Evolutionary conservation across 345 rosid genomes (phyloP).

Genomic region (Eucalyptus polyanthemos): DNA sequence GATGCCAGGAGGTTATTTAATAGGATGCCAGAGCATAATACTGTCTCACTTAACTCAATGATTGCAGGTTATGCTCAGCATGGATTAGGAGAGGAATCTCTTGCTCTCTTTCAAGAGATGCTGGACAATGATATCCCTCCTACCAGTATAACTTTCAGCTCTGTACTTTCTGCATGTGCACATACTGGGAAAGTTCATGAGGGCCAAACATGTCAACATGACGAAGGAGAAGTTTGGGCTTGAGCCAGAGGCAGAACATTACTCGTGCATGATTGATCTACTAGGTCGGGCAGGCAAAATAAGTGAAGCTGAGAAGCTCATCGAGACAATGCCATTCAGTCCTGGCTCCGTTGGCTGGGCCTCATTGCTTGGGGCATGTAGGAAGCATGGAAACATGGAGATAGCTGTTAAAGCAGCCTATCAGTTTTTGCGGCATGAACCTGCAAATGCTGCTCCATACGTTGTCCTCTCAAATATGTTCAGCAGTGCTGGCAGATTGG

Average conservation of each 20-base stretch:
- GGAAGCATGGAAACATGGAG: conserved; percentile 54
- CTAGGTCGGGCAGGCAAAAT: conserved; percentile 78
- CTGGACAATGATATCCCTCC: conserved; percentile 40
- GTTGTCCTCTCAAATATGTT: conserved; percentile 82
- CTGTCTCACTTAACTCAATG: conserved; percentile 65
- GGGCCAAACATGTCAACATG: conserved; percentile 44
- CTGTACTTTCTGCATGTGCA: conserved; percentile 83
- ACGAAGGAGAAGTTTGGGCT: conserved; percentile 58
- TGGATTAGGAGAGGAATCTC: conserved; percentile 46
- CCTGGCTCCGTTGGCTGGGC: conserved; percentile 68
- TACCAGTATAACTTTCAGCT: conserved; percentile 60
- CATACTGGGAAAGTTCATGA: conserved; percentile 66
- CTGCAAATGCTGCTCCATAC: conserved; percentile 71
- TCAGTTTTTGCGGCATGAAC: conserved; percentile 46
- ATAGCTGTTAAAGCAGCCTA: conserved; percentile 67
- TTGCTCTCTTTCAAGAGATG: conserved; percentile 53
- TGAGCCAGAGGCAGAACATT: conserved; percentile 82
- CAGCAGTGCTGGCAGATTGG: conserved; percentile 54
- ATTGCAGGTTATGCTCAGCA: conserved; percentile 79
- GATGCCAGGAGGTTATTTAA: conserved; percentile 62
- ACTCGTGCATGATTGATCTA: conserved; percentile 87
- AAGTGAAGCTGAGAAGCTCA: conserved; percentile 63
- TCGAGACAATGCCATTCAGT: conserved; percentile 57
- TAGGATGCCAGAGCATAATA: conserved; percentile 54
- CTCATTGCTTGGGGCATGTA: conserved; percentile 78